Evolutionary conservation across 148 eudicot genomes (phyloP), one percentile per base, ranked within the genome.

Genomic region (Pouteria glomerata): DNA sequence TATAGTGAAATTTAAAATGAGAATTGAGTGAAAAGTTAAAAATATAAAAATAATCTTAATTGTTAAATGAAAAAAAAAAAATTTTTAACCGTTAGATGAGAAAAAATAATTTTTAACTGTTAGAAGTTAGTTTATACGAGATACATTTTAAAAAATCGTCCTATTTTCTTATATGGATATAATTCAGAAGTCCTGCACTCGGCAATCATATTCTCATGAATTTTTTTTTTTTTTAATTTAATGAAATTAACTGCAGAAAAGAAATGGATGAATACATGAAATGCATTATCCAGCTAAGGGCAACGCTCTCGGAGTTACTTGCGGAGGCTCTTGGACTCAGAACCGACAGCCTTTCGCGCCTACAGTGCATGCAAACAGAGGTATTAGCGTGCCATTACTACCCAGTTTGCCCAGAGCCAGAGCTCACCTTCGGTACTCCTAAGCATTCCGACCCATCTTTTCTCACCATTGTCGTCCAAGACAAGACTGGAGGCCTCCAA

Each of bases 381-480:
- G 80, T 84, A 63, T 0, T 93, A 35, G 85, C 85, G 1, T 85
- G 82, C 29, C 91, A 80, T 2, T 93, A 86, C 26, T 93, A 93
- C 76, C 98, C 96, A 7, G 35, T 80, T 44, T 93, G 96, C 66
- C 97, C 98, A 0, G 86, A 93, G 69, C 98, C 98, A 2, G 76
- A 90, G 21, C 52, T 79, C 64, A 80, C 93, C 1, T 21, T 92
- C n/a, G 98, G 98, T 51, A 77, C 89, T 45, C 52, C 78, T 0
- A 76, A 67, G 18, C 96, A 90, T 62, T 73, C 96, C 0, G 98
- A 92, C 73, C 86, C 93, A 6, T 79, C 89, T 57, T 81, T 78
- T 63, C 60, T 92, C 10, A 88, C 96, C 0, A 30, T 92, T 53
- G 77, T 92, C 3, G 50, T 82, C 42, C 97, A 92, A 77, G 87